Percentiles rank a stretch among this genome's conserved stretches.
Evolutionary conservation across 1,284 basidiomycete genomes (phyloP).

Genomic region (Leccinum solheimii): DNA sequence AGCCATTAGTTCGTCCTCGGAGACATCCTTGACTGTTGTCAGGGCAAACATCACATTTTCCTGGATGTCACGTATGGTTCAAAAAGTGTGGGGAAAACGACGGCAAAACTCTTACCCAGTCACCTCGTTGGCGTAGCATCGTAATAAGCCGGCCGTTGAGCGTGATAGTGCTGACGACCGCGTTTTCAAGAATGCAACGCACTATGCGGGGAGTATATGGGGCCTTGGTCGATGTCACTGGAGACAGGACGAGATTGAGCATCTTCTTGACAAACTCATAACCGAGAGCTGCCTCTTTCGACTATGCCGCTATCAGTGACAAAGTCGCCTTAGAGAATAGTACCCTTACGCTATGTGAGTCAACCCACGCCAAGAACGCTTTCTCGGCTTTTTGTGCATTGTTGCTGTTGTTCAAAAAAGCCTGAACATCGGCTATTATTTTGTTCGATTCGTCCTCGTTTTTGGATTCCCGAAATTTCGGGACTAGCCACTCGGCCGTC

Average conservation of each 20-base stretch:
- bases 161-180: slow-evolving; percentile 59
- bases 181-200: slow-evolving; percentile 52
- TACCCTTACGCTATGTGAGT: slow-evolving; percentile 34
- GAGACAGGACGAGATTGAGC: slow-evolving; percentile 48
- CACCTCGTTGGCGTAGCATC: slow-evolving; percentile 49
- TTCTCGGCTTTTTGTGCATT: slow-evolving; percentile 44
- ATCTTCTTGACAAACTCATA: slow-evolving; percentile 59
- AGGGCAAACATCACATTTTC: slow-evolving; percentile 55
- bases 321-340: not conserved
- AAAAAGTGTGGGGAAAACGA: not conserved
- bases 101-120: slow-evolving; percentile 56
- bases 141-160: slow-evolving; percentile 55
- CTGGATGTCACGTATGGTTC: slow-evolving; percentile 37
- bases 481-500: slow-evolving; percentile 51
- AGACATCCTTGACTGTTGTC: slow-evolving; percentile 54
- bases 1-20: slow-evolving; percentile 60
- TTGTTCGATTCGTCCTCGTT: slow-evolving; percentile 38
- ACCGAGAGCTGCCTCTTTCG: slow-evolving; percentile 35
- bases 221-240: slow-evolving; percentile 30
- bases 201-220: slow-evolving; percentile 49
- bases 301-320: slow-evolving; percentile 16
- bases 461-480: not conserved
- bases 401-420: slow-evolving; percentile 31
- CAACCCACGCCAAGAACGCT: slow-evolving; percentile 53
- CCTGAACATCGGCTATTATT: slow-evolving; percentile 41